Evolutionary conservation across 257 asterid genomes (phyloP), one percentile per base, ranked within the genome.

Genomic region (Solanum piurae): DNA sequence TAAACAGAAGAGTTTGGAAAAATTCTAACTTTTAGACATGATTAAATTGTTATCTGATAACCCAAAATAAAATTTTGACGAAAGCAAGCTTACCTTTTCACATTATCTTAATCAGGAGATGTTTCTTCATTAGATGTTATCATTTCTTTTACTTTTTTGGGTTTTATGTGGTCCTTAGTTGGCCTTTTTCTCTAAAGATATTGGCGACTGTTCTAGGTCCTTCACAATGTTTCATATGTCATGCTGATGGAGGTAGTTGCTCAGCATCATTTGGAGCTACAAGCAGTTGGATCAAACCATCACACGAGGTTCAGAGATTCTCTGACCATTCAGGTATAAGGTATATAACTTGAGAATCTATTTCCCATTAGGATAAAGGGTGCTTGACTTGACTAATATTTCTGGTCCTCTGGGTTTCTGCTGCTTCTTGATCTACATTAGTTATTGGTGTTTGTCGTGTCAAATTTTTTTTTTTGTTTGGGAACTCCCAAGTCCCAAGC

Each of bases 241-340:
- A 89, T 87, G 91, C 89, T 84, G 92, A 92, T 88, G 92, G 93
- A 89, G 89, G 91, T 92, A 86, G 91, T 87, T 95, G 94, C 90
- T 92, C 97, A 77, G 91, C 93, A 27, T 92, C 95, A 3, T 72
- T 88, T 85, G 91, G 91, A 84, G 88, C 89, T 83, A 79, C 89
- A 52, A 36, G 91, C 75, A 88, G 89, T 79, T 92, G 88, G 91
- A 89, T 88, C 87, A 95, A 91, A 90, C 83, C 93, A 80, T 84
- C 91, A 9, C 87, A 71, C 75, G 93, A 90, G 87, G 89, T 86
- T 89, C 95, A 92, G 87, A 92, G 92, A 89, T 89, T 86, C 88
- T 80, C 92, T 84, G 92, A 90, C 72, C 84, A 88, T 90, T 88
- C 95, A 55, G 90, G 93, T 87, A 89, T 94, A 92, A 95, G 97